phyloP scores from a whole-genome alignment of 164 flowering plant species.

The Magnolia kwangsiensis region DNA sequence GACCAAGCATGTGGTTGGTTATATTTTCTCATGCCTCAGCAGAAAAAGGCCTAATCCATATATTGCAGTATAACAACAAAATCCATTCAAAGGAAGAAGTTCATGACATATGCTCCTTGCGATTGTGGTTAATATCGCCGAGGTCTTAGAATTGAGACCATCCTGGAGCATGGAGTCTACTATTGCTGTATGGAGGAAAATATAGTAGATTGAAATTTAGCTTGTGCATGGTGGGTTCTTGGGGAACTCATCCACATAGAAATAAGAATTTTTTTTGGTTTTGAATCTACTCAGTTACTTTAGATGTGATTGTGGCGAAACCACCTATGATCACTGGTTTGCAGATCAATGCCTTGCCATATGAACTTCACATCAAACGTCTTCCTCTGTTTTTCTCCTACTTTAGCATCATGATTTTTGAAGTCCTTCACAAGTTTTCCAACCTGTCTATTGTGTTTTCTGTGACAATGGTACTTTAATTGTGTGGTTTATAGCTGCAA shows the following conservation, averaged over 20 bases:
- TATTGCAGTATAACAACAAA: background rate
- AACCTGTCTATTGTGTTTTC: background rate
- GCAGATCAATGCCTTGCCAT: too few relatives aligned
- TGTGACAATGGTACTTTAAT: background rate
- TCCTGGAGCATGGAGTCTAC: background rate
- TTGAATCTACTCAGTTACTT: too few relatives aligned
- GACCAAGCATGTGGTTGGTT: background rate
- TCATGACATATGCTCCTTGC: background rate
- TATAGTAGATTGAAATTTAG: too few relatives aligned
- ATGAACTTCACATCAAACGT: too few relatives aligned
- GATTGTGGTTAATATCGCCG: background rate
- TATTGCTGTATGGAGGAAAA: too few relatives aligned
- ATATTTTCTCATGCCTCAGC: background rate
- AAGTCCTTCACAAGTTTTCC: background rate
- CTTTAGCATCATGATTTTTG: background rate
- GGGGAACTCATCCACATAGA: too few relatives aligned
- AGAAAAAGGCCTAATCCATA: background rate
- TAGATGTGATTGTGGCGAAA: too few relatives aligned
- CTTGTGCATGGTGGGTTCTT: too few relatives aligned
- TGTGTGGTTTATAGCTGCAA: background rate
- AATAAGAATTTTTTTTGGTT: too few relatives aligned
- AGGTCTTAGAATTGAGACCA: background rate
- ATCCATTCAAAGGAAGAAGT: background rate
- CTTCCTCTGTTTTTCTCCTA: background rate
- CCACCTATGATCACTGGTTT: too few relatives aligned